Conservation (phyloP, 768 basidiomycete species). For the Suillus hirtellus region DNA sequence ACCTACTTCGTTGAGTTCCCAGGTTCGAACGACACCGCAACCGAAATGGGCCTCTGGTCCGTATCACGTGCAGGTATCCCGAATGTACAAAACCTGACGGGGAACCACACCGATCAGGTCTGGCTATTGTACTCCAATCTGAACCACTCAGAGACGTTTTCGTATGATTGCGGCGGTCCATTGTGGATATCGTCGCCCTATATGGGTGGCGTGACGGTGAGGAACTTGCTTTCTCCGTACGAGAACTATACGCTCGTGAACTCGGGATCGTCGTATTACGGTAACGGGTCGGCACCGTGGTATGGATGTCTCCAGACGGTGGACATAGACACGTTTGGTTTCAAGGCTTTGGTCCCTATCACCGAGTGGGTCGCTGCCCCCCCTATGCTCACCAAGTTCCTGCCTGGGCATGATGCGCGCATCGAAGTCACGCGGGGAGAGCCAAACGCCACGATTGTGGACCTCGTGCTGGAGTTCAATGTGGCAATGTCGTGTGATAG, state of each 20-base stretch:
- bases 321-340: conserved; percentile 72
- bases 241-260: conserved; percentile 71
- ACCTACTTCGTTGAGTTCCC: conserved; percentile 76
- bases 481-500: conserved; percentile 69
- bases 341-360: conserved; percentile 77
- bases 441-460: conserved; percentile 54
- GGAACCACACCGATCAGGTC: conserved; percentile 62
- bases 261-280: conserved; percentile 64
- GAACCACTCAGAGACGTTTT: conserved; percentile 69
- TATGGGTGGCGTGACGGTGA: conserved; percentile 55
- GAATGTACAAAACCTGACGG: conserved; percentile 60
- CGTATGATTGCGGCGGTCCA: conserved; percentile 53
- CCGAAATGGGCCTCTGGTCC: conserved; percentile 90
- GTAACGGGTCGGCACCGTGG: conserved; percentile 58
- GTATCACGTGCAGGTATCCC: conserved; percentile 65
- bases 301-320: conserved; percentile 72
- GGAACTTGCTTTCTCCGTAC: conserved; percentile 81
- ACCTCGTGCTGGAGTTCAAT: conserved; percentile 81
- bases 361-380: conserved; percentile 67
- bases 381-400: conserved; percentile 76
- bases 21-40: conserved; percentile 78
- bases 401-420: conserved; percentile 86
- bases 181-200: conserved; percentile 85
- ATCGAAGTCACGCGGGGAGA: conserved; percentile 41
- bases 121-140: conserved; percentile 89